A percentile compares a stretch with the other conserved stretches of the same genome.
phyloP scores from a whole-genome alignment of 148 eudicot genomes.

The Rhododendron simsii region DNA sequence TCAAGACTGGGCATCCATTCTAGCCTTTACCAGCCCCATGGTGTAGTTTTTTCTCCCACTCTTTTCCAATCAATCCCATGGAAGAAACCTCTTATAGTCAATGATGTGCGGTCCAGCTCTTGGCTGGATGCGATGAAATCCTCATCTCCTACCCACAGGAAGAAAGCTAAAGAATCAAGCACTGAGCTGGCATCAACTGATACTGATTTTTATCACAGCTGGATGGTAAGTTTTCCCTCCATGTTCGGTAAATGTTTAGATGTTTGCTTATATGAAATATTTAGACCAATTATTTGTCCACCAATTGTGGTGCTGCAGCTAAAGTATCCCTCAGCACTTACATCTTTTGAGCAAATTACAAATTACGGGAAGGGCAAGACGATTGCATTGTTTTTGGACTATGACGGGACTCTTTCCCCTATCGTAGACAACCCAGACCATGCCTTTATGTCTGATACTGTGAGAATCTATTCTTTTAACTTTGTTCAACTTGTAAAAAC shows the following conservation, averaged over 20 bases:
- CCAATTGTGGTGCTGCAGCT: conserved; percentile 40
- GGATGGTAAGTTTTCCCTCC: conserved; percentile 54
- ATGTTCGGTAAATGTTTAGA: not conserved
- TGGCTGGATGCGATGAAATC: conserved; percentile 90
- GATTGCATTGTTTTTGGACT: conserved; percentile 84
- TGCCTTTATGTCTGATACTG: conserved; percentile 91
- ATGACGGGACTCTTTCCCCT: conserved; percentile 95
- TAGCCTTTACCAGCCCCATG: conserved; percentile 45
- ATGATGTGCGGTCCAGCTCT: conserved; percentile 64
- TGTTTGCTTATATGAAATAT: not conserved
- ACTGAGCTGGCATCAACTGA: conserved; percentile 42
- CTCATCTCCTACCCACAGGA: conserved; percentile 84
- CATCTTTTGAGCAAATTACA: conserved; percentile 65
- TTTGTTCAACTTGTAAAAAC: not conserved
- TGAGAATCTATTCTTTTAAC: conserved; percentile 24
- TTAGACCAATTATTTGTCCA: not conserved
- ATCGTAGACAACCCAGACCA: conserved; percentile 88
- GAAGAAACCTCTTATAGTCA: conserved; percentile 59
- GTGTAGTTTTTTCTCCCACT: conserved; percentile 38
- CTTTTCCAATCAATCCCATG: conserved; percentile 63
- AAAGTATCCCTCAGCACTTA: conserved; percentile 89
- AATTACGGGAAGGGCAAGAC: conserved; percentile 72
- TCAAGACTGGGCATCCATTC: conserved; percentile 61
- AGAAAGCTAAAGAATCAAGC: conserved; percentile 36
- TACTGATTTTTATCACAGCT: conserved; percentile 52